Conservation (phyloP, 2,329 filamentous ascomycete species). For the Fusarium redolens region DNA sequence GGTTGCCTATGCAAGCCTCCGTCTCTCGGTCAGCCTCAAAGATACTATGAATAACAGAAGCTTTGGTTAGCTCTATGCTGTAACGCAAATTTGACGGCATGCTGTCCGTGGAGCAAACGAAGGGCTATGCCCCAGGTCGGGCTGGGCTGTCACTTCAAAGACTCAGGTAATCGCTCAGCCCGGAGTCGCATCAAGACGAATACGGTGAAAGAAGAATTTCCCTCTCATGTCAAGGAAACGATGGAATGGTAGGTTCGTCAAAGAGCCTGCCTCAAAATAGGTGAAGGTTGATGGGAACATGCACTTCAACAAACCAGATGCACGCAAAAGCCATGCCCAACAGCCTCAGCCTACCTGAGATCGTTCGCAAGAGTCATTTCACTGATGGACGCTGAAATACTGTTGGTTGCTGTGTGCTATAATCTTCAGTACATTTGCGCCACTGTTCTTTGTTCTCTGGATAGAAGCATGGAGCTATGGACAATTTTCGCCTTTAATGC, state of each 20-base stretch:
- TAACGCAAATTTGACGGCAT: too few relatives aligned
- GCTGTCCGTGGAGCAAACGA: background rate
- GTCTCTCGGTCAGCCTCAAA: accelerated
- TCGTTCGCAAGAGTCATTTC: background rate
- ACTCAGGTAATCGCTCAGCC: too few relatives aligned
- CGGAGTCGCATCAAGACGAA: background rate
- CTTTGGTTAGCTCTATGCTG: background rate
- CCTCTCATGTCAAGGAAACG: accelerated
- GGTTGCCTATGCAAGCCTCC: accelerated
- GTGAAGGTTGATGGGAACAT: background rate
- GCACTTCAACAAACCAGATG: background rate
- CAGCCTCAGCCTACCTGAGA: background rate
- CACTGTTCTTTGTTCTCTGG: background rate
- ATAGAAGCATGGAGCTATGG: background rate
- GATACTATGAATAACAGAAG: background rate
- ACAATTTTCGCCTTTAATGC: background rate
- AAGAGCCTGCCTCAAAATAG: background rate
- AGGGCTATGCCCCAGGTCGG: background rate
- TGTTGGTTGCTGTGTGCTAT: background rate
- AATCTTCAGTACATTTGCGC: background rate
- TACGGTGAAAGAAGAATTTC: accelerated
- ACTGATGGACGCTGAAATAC: accelerated
- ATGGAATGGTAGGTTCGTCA: background rate
- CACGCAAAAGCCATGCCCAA: background rate
- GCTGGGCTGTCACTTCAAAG: background rate